Percentiles rank a stretch among this genome's conserved stretches.
Evolutionary conservation across 257 asterid species (phyloP).

Genomic region (Avicennia marina): DNA sequence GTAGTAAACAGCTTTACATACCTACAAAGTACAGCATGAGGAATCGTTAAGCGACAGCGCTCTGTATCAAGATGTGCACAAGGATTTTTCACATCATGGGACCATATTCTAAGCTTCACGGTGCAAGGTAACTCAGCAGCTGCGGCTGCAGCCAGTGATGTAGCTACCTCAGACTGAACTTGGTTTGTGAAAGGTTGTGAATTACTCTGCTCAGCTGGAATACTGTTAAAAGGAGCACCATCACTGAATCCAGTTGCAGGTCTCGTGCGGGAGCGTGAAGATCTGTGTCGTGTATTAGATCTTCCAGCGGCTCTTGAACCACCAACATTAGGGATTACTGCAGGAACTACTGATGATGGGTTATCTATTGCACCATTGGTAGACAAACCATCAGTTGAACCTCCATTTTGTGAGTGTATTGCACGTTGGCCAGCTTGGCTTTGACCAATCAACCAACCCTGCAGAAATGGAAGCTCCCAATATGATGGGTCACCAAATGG

Average conservation of each 20-base stretch:
- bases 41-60: conserved; percentile 74
- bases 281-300: conserved; percentile 60
- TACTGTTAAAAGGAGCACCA: conserved; percentile 37
- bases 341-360: conserved; percentile 39
- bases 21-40: conserved; percentile 98
- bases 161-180: conserved; percentile 80
- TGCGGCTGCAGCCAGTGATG: conserved; percentile 87
- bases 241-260: conserved; percentile 41
- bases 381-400: conserved; percentile 39
- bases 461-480: conserved; percentile 95
- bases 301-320: conserved; percentile 56
- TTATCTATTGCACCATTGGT: conserved; percentile 37
- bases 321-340: conserved; percentile 35
- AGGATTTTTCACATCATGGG: conserved; percentile 77
- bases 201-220: conserved; percentile 41
- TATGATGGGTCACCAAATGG: conserved; percentile 84
- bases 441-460: conserved; percentile 96
- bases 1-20: conserved; percentile 23
- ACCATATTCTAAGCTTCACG: conserved; percentile 94
- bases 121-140: conserved; percentile 98
- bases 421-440: conserved; percentile 80
- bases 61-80: conserved; percentile 60
- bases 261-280: conserved; percentile 53
- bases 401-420: conserved; percentile 49
- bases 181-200: conserved; percentile 60